Base-by-base conservation (phyloP, 805 yeast species). In the Ogataea paradorogensis region DNA sequence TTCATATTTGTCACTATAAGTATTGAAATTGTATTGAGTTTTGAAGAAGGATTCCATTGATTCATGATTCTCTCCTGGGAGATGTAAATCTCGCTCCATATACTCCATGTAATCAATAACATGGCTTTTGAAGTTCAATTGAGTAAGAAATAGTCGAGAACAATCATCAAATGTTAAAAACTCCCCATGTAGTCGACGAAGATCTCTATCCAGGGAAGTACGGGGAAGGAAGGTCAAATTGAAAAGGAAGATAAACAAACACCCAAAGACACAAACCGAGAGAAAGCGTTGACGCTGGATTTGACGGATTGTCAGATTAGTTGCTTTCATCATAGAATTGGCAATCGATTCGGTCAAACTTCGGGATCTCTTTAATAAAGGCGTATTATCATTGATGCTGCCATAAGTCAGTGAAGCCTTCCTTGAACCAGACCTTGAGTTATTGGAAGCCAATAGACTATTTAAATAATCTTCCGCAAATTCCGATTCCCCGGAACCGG, bases 121-220 rank as follows among this genome's bases (percentile, higher is more conserved):
- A 26, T 52, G 48, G 36, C 51, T 55, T 15, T 46, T 55, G 40
- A 47, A 51, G 30, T 46, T 48, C 23, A 60, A 46, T 36, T 57
- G 60, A 14, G 58, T 55, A 27, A 59, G 40, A 48, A 73, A 80
- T 14, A 77, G 59, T 24, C 96, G 68, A 49, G 84, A 80, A 22
- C 84, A 71, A 47, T 89, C 96, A 8, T 78, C 72, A 40, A 71
- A 72, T 2, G 95, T 81, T 34, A 86, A 56, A 38, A 67, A 73
- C 25, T 79, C 71, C 23, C 82, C 80, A 61, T 87, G 86, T 48
- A 86, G 59, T 35, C 96, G 65, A 51, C 91, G 73, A 52, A 84
- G 77, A 60, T 90, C 96, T 48, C 95, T 67, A 35, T 84, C 78
- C 14, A 87, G 65, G 2, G 95, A 85, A 1, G 97, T 86, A 42